Conservation (phyloP, 1,284 basidiomycete genomes). For the Phlebopus sp. region DNA sequence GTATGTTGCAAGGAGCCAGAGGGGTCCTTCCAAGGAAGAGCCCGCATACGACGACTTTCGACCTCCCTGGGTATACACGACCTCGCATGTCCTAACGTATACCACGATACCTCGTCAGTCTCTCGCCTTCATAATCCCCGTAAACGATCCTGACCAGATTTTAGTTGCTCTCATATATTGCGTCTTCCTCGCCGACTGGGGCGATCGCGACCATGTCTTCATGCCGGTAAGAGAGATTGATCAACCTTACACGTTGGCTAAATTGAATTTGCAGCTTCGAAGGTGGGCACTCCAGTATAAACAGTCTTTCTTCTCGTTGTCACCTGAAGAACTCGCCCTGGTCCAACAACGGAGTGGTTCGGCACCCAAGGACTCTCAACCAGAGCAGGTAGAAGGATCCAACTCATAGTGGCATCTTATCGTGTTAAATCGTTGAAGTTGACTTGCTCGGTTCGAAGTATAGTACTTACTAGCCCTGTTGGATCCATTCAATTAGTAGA, state of each 20-base stretch:
- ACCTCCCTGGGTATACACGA: conserved; percentile 55
- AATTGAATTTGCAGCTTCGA: conserved; percentile 35
- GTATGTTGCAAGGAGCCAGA: not conserved
- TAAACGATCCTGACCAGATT: not conserved
- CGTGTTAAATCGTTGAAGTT: too few species aligned
- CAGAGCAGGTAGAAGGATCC: not conserved
- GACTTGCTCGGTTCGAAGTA: too few species aligned
- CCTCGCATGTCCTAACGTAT: conserved; percentile 43
- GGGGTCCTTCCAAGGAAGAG: not conserved
- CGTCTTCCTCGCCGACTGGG: conserved; percentile 65
- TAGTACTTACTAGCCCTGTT: too few species aligned
- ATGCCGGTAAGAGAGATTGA: conserved; percentile 48
- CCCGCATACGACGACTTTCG: conserved; percentile 42
- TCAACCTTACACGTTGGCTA: not conserved
- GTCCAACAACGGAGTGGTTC: conserved; percentile 13
- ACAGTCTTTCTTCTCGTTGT: conserved; percentile 45
- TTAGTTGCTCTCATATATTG: conserved; percentile 53
- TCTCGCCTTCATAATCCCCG: not conserved
- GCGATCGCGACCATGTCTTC: conserved; percentile 67
- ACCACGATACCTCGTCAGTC: conserved; percentile 50
- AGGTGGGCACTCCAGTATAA: conserved; percentile 44
- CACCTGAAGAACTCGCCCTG: conserved; percentile 43
- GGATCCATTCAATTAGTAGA: too few species aligned
- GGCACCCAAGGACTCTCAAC: not conserved
- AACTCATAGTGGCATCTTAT: too few species aligned